phyloP scores from a whole-genome alignment of 495 filamentous ascomycete species.

The Recurvomyces mirabilis region DNA sequence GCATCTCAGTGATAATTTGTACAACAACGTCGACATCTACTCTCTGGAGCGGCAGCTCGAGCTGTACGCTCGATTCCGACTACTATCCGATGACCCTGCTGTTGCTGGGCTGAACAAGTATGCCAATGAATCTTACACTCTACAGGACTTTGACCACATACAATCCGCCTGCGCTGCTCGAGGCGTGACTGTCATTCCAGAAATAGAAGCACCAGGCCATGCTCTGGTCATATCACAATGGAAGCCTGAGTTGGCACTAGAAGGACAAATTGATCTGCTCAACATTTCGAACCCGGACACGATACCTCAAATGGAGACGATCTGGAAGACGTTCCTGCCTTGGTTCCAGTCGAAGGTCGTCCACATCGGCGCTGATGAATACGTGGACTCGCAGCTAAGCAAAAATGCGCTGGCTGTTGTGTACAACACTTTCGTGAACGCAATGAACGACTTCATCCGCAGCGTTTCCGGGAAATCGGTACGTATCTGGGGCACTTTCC shows the following conservation, averaged over 20 bases:
- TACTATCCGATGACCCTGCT: conserved; percentile 25
- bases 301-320: conserved; percentile 40
- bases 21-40: conserved; percentile 31
- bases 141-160: conserved; percentile 34
- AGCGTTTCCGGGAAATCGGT: conserved; percentile 33
- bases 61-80: conserved; percentile 38
- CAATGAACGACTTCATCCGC: conserved; percentile 35
- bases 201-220: conserved; percentile 44
- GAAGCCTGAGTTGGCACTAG: conserved; percentile 41
- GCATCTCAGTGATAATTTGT: conserved; percentile 42
- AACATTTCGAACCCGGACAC: conserved; percentile 43
- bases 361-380: conserved; percentile 45
- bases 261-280: conserved; percentile 34
- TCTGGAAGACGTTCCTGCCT: conserved; percentile 40
- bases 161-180: conserved; percentile 37
- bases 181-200: conserved; percentile 42
- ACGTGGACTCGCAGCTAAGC: conserved; percentile 25
- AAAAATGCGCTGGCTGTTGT: conserved; percentile 20
- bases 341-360: conserved; percentile 46
- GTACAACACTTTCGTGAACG: conserved; percentile 41
- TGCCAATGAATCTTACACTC: conserved; percentile 40
- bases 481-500: conserved; percentile 45
- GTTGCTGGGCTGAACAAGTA: conserved; percentile 36
- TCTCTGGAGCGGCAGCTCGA: conserved; percentile 32
- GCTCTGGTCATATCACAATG: conserved; percentile 41